These are phyloP conservation scores for Tetracentron sinense DNA, from an alignment of 164 flowering plant genomes.

Conservation along the genomic window DNA sequence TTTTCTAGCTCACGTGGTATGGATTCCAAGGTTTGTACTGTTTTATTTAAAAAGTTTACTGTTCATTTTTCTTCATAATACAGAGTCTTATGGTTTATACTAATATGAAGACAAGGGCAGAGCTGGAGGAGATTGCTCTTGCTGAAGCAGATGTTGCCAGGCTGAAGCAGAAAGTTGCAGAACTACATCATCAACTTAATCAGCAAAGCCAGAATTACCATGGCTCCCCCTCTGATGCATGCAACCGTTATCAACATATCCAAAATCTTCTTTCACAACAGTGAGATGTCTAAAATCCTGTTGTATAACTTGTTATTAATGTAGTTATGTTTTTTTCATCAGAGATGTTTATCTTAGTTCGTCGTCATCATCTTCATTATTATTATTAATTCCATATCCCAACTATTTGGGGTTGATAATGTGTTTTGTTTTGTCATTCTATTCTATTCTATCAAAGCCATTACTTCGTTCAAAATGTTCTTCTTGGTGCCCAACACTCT, in stretches of 20 bases:
- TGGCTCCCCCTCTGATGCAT: constrained; percentile 72
- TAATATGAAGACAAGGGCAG: constrained; percentile 86
- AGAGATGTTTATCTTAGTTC: no score
- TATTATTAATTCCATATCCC: no score
- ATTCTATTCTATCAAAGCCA: no score
- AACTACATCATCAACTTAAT: constrained; percentile 91
- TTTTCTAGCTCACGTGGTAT: constrained; percentile 69
- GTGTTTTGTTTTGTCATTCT: no score
- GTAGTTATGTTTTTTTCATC: no score
- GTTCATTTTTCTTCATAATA: not conserved
- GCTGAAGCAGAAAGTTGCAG: constrained; percentile 98
- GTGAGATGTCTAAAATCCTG: constrained; percentile 38
- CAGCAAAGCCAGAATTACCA: constrained; percentile 88
- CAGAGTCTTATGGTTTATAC: constrained; percentile 16
- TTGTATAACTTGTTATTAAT: not conserved
- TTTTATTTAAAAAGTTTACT: not conserved
- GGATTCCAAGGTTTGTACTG: constrained; percentile 83
- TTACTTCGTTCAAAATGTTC: no score
- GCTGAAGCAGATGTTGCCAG: no score
- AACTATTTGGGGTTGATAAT: no score
- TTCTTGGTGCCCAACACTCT: no score
- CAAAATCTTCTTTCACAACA: constrained; percentile 65
- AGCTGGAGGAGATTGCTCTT: no score
- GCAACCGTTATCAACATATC: constrained; percentile 57
- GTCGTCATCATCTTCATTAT: no score